Conservation (phyloP, 1,284 basidiomycete genomes). For the Rhodotorula sp. region DNA sequence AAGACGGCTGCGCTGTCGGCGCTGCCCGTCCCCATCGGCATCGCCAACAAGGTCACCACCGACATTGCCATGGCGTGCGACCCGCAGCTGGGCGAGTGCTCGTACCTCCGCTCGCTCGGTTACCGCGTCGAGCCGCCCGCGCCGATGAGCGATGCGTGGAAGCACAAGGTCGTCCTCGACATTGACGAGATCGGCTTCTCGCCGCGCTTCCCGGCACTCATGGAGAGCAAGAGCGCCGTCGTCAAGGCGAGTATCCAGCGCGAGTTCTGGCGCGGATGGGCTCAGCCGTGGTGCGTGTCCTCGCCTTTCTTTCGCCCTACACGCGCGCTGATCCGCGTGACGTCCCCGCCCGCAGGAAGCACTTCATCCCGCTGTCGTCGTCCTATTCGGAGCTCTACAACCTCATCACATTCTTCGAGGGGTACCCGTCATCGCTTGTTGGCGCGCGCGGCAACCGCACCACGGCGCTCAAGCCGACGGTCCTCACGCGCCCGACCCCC, state of each 20-base stretch:
- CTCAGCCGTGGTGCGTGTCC: constrained; percentile 54
- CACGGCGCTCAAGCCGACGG: constrained; percentile 52
- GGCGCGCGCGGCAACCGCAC: constrained; percentile 49
- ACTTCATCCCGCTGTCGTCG: constrained; percentile 85
- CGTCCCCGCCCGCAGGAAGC: constrained; percentile 64
- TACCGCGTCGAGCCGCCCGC: constrained; percentile 57
- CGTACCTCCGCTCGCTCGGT: constrained; percentile 54
- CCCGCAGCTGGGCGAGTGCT: constrained; percentile 70
- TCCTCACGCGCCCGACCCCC: constrained; percentile 28
- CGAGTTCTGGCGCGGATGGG: constrained; percentile 68
- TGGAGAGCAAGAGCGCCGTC: constrained; percentile 83
- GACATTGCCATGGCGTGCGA: constrained; percentile 71
- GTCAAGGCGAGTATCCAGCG: constrained; percentile 85
- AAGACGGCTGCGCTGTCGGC: constrained; percentile 43
- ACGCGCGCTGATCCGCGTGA: neutral
- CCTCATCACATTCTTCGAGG: constrained; percentile 85
- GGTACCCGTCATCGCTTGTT: constrained; percentile 51
- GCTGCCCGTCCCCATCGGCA: constrained; percentile 54
- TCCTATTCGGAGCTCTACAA: constrained; percentile 89
- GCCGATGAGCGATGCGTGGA: constrained; percentile 81
- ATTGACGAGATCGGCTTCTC: constrained; percentile 95
- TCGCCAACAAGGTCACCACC: constrained; percentile 78
- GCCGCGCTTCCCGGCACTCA: constrained; percentile 79
- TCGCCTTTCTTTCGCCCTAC: neutral
- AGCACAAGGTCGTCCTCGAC: constrained; percentile 88